These are phyloP conservation scores for Triticum dicoccoides DNA, from an alignment of 176 grass and related monocot genomes.

Conservation along the genomic window DNA sequence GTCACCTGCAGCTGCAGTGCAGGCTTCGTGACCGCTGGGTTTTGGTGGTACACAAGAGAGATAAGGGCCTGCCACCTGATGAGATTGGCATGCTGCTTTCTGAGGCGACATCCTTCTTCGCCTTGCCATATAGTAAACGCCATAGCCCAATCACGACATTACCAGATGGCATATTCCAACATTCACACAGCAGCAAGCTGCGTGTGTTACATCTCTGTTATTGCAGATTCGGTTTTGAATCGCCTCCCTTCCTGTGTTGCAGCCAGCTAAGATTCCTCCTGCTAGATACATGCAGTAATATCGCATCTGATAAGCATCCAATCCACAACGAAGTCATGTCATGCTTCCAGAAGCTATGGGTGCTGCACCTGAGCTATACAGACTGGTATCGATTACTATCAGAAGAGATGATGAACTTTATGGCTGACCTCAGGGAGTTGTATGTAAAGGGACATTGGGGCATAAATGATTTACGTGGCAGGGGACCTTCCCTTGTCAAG, in stretches of 20 bases:
- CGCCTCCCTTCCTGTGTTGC: constrained; percentile 6
- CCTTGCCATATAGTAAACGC: accelerated
- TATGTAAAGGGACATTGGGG: neutral
- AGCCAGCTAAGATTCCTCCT: constrained; percentile 12
- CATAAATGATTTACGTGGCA: neutral
- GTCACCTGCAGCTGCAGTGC: too few species aligned
- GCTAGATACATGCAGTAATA: neutral
- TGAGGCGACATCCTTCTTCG: neutral
- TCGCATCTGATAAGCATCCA: neutral
- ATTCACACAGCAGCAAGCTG: neutral
- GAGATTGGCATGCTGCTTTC: neutral
- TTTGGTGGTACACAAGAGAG: neutral
- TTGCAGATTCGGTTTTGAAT: constrained; percentile 4
- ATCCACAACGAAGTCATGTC: neutral
- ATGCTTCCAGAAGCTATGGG: neutral
- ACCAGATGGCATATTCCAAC: neutral
- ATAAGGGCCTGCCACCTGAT: too few species aligned
- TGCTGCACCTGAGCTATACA: neutral
- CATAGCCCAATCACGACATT: neutral
- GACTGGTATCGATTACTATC: neutral
- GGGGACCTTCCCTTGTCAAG: neutral
- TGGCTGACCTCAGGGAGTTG: constrained; percentile 8
- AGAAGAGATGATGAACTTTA: neutral
- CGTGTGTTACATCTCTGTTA: neutral
- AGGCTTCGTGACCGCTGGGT: neutral